Conservation (phyloP, 345 rosid genomes). For the Eutrema yunnanense region DNA sequence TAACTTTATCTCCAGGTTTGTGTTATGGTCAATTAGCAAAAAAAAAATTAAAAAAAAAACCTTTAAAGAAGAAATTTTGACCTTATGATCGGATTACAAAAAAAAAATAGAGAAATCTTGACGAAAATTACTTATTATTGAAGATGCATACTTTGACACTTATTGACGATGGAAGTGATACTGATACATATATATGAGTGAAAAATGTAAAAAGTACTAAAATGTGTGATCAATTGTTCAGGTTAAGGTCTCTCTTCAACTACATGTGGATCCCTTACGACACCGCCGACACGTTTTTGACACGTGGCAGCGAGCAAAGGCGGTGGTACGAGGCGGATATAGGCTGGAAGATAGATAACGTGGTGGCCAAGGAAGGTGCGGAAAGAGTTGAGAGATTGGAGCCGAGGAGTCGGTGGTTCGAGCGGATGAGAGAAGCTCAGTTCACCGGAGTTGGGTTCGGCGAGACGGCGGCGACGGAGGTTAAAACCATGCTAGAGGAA, state of each 20-base stretch:
- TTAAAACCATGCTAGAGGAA: constrained; percentile 74
- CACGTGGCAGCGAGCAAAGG: constrained; percentile 66
- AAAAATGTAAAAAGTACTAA: neutral
- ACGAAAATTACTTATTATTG: too few species aligned
- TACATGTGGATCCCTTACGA: constrained; percentile 95
- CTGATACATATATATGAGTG: neutral
- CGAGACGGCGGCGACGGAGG: constrained; percentile 54
- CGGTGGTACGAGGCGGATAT: constrained; percentile 75
- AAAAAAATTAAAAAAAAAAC: too few species aligned
- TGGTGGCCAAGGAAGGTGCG: constrained; percentile 63
- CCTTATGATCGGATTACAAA: too few species aligned
- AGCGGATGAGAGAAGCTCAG: constrained; percentile 58
- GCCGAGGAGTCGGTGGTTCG: constrained; percentile 61
- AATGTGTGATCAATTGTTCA: neutral
- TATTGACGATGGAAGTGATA: neutral
- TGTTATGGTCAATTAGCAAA: neutral
- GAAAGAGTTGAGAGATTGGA: constrained; percentile 80
- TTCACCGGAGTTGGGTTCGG: constrained; percentile 49
- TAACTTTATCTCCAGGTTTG: constrained; percentile 39
- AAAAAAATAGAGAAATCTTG: too few species aligned
- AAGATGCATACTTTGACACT: too few species aligned
- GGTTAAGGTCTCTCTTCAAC: constrained; percentile 64
- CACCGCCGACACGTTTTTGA: constrained; percentile 63
- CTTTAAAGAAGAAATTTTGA: too few species aligned
- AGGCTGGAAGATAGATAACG: constrained; percentile 85